Percentiles rank a stretch among this genome's conserved stretches.
phyloP scores from a whole-genome alignment of 139 green algal species.

The Microglena sp. region DNA sequence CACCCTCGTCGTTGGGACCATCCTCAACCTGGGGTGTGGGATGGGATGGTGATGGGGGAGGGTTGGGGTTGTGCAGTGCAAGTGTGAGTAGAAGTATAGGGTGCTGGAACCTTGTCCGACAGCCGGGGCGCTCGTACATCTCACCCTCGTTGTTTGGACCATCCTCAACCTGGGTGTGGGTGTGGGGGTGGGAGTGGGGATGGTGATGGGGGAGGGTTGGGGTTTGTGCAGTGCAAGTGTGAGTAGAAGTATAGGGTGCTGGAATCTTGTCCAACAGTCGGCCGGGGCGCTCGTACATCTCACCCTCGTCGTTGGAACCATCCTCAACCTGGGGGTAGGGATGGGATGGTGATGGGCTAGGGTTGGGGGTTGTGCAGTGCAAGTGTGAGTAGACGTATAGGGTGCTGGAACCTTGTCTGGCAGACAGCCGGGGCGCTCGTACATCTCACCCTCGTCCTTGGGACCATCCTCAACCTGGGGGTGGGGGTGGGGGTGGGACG shows the following conservation, averaged over 20 bases:
- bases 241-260: too few relatives aligned
- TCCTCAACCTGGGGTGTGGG: constrained; percentile 78
- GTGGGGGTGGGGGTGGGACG: too few relatives aligned
- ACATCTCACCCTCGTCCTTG: constrained; percentile 98
- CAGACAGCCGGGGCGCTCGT: constrained; percentile 75
- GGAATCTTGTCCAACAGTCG: constrained; percentile 82
- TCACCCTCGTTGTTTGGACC: constrained; percentile 97
- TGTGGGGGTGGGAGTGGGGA: too few relatives aligned
- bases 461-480: constrained; percentile 95
- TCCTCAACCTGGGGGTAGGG: too few relatives aligned
- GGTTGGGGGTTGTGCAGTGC: too few relatives aligned
- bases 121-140: constrained; percentile 87
- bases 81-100: too few relatives aligned
- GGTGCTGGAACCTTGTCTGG: constrained; percentile 79
- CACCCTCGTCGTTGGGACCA: constrained; percentile 95
- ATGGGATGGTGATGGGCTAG: too few relatives aligned
- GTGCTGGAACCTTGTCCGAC: constrained; percentile 76
- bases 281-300: constrained; percentile 87
- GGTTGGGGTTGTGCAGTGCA: too few relatives aligned
- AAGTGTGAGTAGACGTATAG: too few relatives aligned
- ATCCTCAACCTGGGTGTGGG: constrained; percentile 77
- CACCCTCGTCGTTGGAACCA: constrained; percentile 95
- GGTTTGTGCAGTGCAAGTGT: too few relatives aligned
- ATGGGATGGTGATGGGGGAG: too few relatives aligned
- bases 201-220: too few relatives aligned